These are phyloP conservation scores for Zygotorulaspora danielsina DNA, from an alignment of 805 yeast genomes.

Conservation along the genomic window DNA sequence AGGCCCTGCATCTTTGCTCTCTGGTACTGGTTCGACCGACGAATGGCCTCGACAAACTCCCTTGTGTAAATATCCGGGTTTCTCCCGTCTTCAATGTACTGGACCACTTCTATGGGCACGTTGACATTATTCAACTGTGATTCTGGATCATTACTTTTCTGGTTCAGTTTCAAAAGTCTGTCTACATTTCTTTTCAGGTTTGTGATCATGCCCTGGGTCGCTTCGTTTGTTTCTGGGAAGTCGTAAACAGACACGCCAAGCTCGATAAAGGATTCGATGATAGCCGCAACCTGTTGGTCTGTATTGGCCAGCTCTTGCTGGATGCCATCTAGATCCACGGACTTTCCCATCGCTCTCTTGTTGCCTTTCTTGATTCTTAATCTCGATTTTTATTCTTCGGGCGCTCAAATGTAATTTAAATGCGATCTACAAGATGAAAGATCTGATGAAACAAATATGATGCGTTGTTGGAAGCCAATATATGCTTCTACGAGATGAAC, in stretches of 20 bases:
- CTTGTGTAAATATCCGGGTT: constrained; percentile 96
- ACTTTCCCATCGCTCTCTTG: constrained; percentile 6
- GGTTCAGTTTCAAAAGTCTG: constrained; percentile 36
- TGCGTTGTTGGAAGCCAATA: too few relatives aligned
- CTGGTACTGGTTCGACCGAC: constrained; percentile 80
- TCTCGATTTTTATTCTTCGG: neutral
- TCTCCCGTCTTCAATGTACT: constrained; percentile 92
- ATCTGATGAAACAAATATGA: too few relatives aligned
- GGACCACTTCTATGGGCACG: constrained; percentile 79
- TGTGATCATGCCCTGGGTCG: constrained; percentile 51
- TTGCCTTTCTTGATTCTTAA: neutral
- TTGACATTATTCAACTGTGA: constrained; percentile 40
- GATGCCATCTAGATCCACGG: constrained; percentile 16
- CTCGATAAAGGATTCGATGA: constrained; percentile 79
- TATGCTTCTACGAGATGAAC: too few relatives aligned
- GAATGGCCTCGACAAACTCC: constrained; percentile 92
- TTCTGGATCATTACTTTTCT: constrained; percentile 31
- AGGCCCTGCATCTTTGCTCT: constrained; percentile 79
- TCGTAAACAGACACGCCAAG: constrained; percentile 91
- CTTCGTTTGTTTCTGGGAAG: constrained; percentile 81
- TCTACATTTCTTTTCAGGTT: constrained; percentile 41
- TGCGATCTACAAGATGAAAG: too few relatives aligned
- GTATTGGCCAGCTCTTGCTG: constrained; percentile 31
- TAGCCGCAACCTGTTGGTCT: constrained; percentile 40
- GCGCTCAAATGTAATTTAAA: too few relatives aligned